These are phyloP conservation scores for Mrakiaceae sp. DNA, from an alignment of 1,284 basidiomycete genomes.

Conservation along the genomic window DNA sequence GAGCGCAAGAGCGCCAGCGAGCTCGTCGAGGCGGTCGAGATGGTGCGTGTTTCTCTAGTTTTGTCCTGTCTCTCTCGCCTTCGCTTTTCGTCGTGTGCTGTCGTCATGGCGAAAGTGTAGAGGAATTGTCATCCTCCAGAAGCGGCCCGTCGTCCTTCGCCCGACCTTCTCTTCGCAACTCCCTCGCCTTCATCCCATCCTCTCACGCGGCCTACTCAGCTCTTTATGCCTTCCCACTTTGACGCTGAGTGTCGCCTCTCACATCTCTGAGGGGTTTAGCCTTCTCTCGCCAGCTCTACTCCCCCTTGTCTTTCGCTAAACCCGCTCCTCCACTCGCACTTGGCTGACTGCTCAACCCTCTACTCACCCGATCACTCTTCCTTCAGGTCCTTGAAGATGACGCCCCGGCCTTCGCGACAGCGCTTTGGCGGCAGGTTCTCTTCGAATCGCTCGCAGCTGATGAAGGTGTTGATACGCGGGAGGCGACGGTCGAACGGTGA, in stretches of 20 bases:
- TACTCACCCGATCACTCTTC: background rate
- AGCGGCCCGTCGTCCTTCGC: background rate
- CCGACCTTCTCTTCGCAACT: too few relatives aligned
- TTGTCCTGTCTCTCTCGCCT: background rate
- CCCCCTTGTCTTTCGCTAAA: background rate
- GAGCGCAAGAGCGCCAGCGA: conserved; percentile 70
- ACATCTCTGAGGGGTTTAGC: too few relatives aligned
- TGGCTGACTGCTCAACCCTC: background rate
- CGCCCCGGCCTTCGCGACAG: conserved; percentile 4
- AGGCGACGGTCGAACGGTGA: background rate
- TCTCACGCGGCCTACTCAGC: background rate
- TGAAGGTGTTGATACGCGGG: conserved; percentile 9
- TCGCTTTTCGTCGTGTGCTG: background rate
- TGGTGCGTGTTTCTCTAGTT: conserved; percentile 45
- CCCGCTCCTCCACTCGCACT: background rate
- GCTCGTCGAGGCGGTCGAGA: conserved; percentile 72
- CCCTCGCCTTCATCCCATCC: background rate
- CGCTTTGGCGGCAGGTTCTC: conserved; percentile 3
- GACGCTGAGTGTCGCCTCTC: too few relatives aligned
- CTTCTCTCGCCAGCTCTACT: background rate
- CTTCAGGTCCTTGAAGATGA: conserved; percentile 16
- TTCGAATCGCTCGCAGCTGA: conserved; percentile 11
- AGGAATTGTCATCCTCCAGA: background rate
- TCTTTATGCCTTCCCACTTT: background rate
- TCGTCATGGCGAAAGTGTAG: too few relatives aligned